Percentiles rank a stretch among this genome's conserved stretches.
These are phyloP conservation scores for Xylaria sp. DNA, from an alignment of 2,329 filamentous ascomycete genomes.

Conservation along the genomic window DNA sequence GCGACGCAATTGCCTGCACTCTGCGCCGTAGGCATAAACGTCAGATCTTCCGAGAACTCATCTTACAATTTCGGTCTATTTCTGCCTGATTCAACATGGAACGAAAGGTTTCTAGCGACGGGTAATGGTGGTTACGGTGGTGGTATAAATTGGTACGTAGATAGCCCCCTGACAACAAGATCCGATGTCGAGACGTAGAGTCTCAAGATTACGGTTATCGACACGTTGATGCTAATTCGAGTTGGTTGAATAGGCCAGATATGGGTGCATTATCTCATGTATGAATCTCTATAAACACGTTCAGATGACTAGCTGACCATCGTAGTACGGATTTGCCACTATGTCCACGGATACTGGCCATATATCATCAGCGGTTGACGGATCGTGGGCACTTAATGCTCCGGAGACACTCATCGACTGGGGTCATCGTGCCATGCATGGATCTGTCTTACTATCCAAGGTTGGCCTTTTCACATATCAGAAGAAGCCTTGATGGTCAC, in stretches of 20 bases:
- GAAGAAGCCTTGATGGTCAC: neutral
- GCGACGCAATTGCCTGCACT: conserved; percentile 46
- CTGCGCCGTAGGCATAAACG: conserved; percentile 47
- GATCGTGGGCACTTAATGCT: conserved; percentile 53
- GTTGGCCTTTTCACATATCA: conserved; percentile 10
- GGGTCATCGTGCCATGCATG: conserved; percentile 58
- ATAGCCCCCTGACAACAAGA: neutral
- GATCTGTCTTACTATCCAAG: conserved; percentile 59
- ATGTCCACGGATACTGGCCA: conserved; percentile 59
- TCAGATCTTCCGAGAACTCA: conserved; percentile 46
- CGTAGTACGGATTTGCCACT: conserved; percentile 54
- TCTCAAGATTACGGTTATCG: neutral
- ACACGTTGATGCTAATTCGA: conserved; percentile 3
- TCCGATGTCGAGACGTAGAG: no score
- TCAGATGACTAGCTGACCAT: neutral
- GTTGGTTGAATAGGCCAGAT: conserved; percentile 47
- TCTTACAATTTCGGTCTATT: conserved; percentile 49
- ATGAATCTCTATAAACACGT: neutral
- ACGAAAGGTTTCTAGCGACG: conserved; percentile 44
- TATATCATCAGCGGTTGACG: conserved; percentile 46
- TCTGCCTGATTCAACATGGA: conserved; percentile 48
- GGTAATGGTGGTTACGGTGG: conserved; percentile 48
- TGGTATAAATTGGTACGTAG: conserved; percentile 49
- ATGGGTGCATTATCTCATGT: conserved; percentile 54
- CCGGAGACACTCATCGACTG: conserved; percentile 54